These are phyloP conservation scores for Boletus reticuloceps DNA, from an alignment of 768 basidiomycete species.

Conservation along the genomic window DNA sequence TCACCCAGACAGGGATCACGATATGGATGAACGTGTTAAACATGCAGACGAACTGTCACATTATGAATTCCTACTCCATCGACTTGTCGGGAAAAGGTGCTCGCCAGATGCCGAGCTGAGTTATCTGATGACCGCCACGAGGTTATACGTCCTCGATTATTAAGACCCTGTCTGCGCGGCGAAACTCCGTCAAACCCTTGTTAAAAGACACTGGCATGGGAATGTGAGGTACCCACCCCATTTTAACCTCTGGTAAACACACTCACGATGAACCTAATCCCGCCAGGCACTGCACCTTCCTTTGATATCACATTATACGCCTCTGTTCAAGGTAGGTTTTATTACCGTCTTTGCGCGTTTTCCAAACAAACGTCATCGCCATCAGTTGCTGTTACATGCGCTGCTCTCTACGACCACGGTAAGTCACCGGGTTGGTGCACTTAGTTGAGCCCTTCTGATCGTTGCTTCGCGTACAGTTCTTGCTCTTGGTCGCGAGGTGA, in stretches of 20 bases:
- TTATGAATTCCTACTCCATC: too few relatives aligned
- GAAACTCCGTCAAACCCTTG: background rate
- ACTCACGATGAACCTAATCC: slow-evolving; percentile 23
- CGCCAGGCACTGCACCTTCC: slow-evolving; percentile 1
- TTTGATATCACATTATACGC: slow-evolving; percentile 11
- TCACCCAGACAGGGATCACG: too few relatives aligned
- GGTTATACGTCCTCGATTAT: too few relatives aligned
- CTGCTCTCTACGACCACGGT: slow-evolving; percentile 31
- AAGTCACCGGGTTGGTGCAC: background rate
- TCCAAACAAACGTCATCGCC: slow-evolving; percentile 4
- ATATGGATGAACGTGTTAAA: too few relatives aligned
- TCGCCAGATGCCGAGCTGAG: too few relatives aligned
- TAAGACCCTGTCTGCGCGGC: background rate
- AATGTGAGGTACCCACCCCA: background rate
- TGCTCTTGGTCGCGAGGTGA: slow-evolving; percentile 26
- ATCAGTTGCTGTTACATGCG: slow-evolving; percentile 28
- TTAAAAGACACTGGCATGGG: slow-evolving; percentile 13
- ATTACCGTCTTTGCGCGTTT: background rate
- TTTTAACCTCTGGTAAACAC: slow-evolving; percentile 1
- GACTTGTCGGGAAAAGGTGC: too few relatives aligned
- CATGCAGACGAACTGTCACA: too few relatives aligned
- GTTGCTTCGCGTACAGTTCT: slow-evolving; percentile 14
- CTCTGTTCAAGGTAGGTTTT: slow-evolving; percentile 23
- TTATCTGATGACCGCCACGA: too few relatives aligned
- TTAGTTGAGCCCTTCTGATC: too few relatives aligned